phyloP scores from a whole-genome alignment of 495 filamentous ascomycete species.

The Durotheca rogersii region DNA sequence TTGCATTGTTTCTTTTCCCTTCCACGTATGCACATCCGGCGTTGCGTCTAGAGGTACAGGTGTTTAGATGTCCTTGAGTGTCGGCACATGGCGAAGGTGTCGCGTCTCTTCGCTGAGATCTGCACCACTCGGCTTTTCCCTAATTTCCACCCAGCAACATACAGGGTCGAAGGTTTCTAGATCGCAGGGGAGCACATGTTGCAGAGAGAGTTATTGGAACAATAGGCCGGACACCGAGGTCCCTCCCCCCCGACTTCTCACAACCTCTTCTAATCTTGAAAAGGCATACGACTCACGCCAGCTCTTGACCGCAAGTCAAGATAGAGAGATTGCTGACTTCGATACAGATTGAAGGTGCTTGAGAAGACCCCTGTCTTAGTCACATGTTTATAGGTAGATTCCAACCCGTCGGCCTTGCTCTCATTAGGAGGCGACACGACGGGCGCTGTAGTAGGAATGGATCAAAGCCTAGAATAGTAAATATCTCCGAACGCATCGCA shows the following conservation, averaged over 20 bases:
- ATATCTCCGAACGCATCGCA: neutral
- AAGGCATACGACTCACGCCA: constrained; percentile 5
- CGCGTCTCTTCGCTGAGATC: constrained; percentile 22
- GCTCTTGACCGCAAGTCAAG: constrained; percentile 10
- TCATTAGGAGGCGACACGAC: constrained; percentile 24
- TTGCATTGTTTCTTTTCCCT: constrained; percentile 20
- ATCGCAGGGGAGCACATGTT: constrained; percentile 1
- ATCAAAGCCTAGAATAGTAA: constrained; percentile 9
- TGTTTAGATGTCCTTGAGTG: constrained; percentile 36
- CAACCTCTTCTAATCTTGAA: constrained; percentile 5
- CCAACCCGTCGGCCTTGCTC: constrained; percentile 13
- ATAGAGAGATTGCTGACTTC: constrained; percentile 30
- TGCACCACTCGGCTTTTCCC: constrained; percentile 12
- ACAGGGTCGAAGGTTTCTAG: constrained; percentile 4
- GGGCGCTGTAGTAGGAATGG: constrained; percentile 31
- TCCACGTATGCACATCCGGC: constrained; percentile 36
- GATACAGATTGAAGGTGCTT: constrained; percentile 30
- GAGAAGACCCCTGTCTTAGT: constrained; percentile 5
- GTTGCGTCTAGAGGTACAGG: constrained; percentile 37
- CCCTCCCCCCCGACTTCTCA: constrained; percentile 16
- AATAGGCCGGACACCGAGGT: constrained; percentile 1
- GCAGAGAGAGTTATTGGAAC: constrained; percentile 1
- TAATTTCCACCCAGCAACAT: constrained; percentile 19
- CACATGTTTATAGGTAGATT: constrained; percentile 28
- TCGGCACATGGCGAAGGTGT: constrained; percentile 16